Conservation (phyloP, 768 basidiomycete genomes). For the Phlebiopsis gigantea region DNA sequence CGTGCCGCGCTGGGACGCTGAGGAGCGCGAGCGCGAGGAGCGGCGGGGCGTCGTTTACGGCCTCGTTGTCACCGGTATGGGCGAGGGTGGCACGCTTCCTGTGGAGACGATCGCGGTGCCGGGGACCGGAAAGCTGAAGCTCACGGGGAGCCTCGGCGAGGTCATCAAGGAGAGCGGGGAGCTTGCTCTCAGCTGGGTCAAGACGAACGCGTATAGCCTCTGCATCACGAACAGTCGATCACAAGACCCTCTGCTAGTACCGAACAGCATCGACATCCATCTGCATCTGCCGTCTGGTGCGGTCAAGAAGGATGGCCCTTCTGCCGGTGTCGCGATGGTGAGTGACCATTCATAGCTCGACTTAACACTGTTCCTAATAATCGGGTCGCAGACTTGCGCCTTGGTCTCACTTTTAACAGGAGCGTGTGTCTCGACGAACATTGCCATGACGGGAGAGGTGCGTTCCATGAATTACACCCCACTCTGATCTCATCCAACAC, state of each 20-base stretch:
- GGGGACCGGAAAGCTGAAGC: slow-evolving; percentile 50
- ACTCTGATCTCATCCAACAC: not conserved
- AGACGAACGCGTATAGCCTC: slow-evolving; percentile 75
- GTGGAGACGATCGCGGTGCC: slow-evolving; percentile 82
- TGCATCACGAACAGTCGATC: slow-evolving; percentile 65
- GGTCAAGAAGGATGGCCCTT: slow-evolving; percentile 91
- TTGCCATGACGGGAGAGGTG: slow-evolving; percentile 85
- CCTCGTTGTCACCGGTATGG: slow-evolving; percentile 82
- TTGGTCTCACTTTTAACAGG: slow-evolving; percentile 83
- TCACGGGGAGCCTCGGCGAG: slow-evolving; percentile 71
- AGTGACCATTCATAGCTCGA: slow-evolving; percentile 14
- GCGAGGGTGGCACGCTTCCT: slow-evolving; percentile 79
- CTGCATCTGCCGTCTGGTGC: slow-evolving; percentile 86
- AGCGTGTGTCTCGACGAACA: slow-evolving; percentile 60
- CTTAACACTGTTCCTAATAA: not conserved
- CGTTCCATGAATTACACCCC: slow-evolving; percentile 27
- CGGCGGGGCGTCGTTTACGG: slow-evolving; percentile 78
- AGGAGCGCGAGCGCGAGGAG: slow-evolving; percentile 72
- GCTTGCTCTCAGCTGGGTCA: slow-evolving; percentile 90
- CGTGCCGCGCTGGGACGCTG: slow-evolving; percentile 71
- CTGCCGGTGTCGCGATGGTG: slow-evolving; percentile 87
- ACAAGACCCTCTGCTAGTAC: slow-evolving; percentile 72
- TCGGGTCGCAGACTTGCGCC: slow-evolving; percentile 80
- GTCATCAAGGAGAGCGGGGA: slow-evolving; percentile 92
- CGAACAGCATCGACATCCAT: slow-evolving; percentile 75